phyloP scores from a whole-genome alignment of 176 grass and related monocot species.

The Lolium perenne region DNA sequence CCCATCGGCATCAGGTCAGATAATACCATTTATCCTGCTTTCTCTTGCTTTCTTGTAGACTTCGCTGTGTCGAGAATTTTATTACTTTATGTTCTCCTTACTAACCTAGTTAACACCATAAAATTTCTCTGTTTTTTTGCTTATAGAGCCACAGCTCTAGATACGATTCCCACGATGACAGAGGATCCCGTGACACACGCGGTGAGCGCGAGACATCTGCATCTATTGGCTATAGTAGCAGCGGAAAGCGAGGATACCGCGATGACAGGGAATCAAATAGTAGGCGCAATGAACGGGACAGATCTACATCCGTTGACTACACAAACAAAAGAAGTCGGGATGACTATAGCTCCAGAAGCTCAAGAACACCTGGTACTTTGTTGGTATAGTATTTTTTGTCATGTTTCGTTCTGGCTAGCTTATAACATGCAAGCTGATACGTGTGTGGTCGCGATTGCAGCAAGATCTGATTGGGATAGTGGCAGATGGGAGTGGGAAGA shows the following conservation, averaged over 20 bases:
- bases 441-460: conserved; percentile 38
- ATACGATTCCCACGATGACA: conserved; percentile 46
- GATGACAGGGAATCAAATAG: conserved; percentile 54
- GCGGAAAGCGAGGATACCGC: conserved; percentile 58
- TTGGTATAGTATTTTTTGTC: conserved; percentile 39
- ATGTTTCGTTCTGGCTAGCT: conserved; percentile 9
- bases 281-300: conserved; percentile 56
- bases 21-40: conserved; percentile 29
- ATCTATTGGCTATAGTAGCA: conserved; percentile 49
- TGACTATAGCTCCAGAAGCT: conserved; percentile 65
- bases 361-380: conserved; percentile 71
- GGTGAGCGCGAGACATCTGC: conserved; percentile 50
- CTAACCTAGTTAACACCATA: conserved; percentile 13
- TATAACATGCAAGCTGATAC: conserved; percentile 36
- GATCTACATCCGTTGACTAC: conserved; percentile 53
- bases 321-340: conserved; percentile 72
- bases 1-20: conserved; percentile 52
- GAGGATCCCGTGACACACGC: conserved; percentile 38
- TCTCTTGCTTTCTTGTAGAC: conserved; percentile 35
- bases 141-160: conserved; percentile 60
- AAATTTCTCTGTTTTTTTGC: conserved; percentile 29
- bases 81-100: conserved; percentile 19
- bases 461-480: conserved; percentile 87
- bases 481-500: conserved; percentile 97
- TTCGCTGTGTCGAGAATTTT: conserved; percentile 3